These are phyloP conservation scores for Lactifluus pinguis DNA, from an alignment of 768 basidiomycete genomes.

Conservation along the genomic window DNA sequence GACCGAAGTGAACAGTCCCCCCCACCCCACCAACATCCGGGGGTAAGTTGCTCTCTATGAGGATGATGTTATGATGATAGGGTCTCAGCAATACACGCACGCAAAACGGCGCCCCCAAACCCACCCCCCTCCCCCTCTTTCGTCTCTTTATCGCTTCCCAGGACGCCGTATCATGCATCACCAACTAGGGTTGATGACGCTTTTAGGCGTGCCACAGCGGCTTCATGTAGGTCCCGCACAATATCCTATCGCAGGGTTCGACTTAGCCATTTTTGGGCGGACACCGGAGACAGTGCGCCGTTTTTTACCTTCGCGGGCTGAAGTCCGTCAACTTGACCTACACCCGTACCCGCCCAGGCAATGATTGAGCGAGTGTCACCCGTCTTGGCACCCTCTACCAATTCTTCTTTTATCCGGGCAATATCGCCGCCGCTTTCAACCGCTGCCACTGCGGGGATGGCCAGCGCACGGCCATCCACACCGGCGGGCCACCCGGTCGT, in stretches of 20 bases:
- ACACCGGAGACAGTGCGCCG: neutral
- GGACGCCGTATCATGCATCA: constrained; percentile 1
- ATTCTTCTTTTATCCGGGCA: constrained; percentile 7
- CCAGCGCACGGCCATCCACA: constrained; percentile 35
- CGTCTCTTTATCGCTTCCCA: neutral
- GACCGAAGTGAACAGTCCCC: neutral
- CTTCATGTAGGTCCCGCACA: constrained; percentile 22
- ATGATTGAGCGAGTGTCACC: constrained; percentile 23
- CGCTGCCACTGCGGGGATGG: constrained; percentile 26
- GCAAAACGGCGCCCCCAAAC: neutral
- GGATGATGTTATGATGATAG: neutral
- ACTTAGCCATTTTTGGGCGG: neutral
- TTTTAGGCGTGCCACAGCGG: constrained; percentile 19
- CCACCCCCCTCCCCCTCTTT: neutral
- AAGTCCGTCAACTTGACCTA: constrained; percentile 25
- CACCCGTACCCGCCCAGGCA: constrained; percentile 31
- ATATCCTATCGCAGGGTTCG: constrained; percentile 19
- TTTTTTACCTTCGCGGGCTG: constrained; percentile 23
- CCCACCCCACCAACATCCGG: neutral
- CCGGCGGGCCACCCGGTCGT: constrained; percentile 29
- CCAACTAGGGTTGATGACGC: constrained; percentile 14
- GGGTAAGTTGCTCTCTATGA: neutral
- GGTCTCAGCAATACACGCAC: neutral
- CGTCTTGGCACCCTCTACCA: constrained; percentile 22
- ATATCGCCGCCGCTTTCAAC: constrained; percentile 12